phyloP scores from a whole-genome alignment of 176 grass and related monocot genomes.

The Lolium perenne region DNA sequence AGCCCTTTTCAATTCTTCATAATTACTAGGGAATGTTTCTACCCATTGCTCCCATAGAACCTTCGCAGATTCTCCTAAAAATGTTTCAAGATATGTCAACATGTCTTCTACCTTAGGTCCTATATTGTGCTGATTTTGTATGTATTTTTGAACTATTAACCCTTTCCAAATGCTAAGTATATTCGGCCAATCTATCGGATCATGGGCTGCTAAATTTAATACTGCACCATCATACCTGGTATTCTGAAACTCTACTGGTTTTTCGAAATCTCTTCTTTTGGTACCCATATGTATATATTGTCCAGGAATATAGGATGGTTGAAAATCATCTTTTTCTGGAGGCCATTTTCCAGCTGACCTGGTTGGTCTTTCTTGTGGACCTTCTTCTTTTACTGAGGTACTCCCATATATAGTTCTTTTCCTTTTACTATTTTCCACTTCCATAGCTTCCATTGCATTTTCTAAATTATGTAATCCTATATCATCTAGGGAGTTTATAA shows the following conservation, averaged over 20 bases:
- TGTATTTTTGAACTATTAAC: neutral
- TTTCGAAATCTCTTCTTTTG: constrained; percentile 20
- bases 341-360: too few species aligned
- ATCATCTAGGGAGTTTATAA: neutral
- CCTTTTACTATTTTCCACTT: too few species aligned
- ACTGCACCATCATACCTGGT: neutral
- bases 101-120: neutral
- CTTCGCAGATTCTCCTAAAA: too few species aligned
- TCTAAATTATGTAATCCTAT: neutral
- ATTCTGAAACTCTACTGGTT: neutral
- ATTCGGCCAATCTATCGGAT: neutral
- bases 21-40: too few species aligned
- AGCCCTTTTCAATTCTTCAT: too few species aligned
- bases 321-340: too few species aligned
- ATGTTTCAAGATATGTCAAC: neutral
- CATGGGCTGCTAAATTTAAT: neutral
- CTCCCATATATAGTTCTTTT: too few species aligned
- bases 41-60: too few species aligned
- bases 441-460: neutral
- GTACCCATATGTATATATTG: neutral
- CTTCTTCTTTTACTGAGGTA: too few species aligned
- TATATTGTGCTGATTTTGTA: neutral
- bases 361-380: too few species aligned
- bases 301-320: too few species aligned
- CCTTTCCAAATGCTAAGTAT: neutral